Evolutionary conservation across 306 rosid genomes (phyloP).

Genomic region (Castanospermum australe): DNA sequence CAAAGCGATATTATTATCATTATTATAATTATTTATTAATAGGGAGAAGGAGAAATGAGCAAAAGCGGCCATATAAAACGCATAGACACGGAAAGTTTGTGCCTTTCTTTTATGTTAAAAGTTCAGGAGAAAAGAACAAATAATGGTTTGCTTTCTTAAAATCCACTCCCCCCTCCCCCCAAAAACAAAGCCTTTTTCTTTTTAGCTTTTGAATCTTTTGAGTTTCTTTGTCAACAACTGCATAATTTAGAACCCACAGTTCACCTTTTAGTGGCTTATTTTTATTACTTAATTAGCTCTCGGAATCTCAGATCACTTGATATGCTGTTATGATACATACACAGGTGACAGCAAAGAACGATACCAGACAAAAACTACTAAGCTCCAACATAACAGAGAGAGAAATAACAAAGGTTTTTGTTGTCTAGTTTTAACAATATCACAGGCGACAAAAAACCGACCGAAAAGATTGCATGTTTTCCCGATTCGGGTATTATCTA

Average conservation of each 20-base stretch:
- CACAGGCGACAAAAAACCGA: slow-evolving; percentile 46
- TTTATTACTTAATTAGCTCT: slow-evolving; percentile 35
- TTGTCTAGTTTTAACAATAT: slow-evolving; percentile 31
- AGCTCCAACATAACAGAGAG: slow-evolving; percentile 47
- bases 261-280: slow-evolving; percentile 22
- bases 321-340: slow-evolving; percentile 14
- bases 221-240: slow-evolving; percentile 36
- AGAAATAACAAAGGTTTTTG: slow-evolving; percentile 8
- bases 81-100: slow-evolving; percentile 30
- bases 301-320: slow-evolving; percentile 39
- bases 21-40: background rate
- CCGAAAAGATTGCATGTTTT: slow-evolving; percentile 21
- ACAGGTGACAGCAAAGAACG: slow-evolving; percentile 41
- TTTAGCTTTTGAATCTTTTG: slow-evolving; percentile 53
- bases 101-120: slow-evolving; percentile 37
- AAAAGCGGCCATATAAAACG: slow-evolving; percentile 35
- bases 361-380: slow-evolving; percentile 79
- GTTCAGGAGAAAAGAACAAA: slow-evolving; percentile 45
- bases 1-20: background rate
- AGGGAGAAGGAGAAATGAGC: slow-evolving; percentile 10
- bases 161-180: slow-evolving; percentile 22
- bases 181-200: slow-evolving; percentile 34
- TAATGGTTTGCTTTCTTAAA: slow-evolving; percentile 45
- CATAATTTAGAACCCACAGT: slow-evolving; percentile 33
- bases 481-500: slow-evolving; percentile 31